Base-by-base conservation (phyloP, 2,329 filamentous ascomycete species). In the Eurotiales sp. region DNA sequence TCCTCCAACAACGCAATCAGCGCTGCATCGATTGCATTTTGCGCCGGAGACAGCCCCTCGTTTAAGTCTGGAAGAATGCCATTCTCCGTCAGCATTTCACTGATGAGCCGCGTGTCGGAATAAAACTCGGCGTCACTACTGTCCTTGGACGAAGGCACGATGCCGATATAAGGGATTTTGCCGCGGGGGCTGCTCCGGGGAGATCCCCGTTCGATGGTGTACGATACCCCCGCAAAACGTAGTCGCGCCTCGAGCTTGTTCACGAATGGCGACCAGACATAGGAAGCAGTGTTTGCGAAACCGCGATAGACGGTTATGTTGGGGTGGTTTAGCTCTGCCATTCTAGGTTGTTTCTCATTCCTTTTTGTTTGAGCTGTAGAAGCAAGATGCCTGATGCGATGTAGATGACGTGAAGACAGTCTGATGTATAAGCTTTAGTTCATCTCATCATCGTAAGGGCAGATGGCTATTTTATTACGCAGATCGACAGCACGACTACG, bases 221-320 rank as follows among this genome's bases (percentile, higher is more conserved):
- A 86, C 0, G 64, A 34, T 2, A 83, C 45, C 1, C 65, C 62
- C 2, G 73, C 72, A 56, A 83, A 75, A 12, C 83, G 81, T 5
- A 85, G 71, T 12, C 82, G 80, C 15, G 80, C 73, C 61, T 86
- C 83, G 46, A 85, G 70, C 62, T 86, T 86, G 40, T 68, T 78
- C 47, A 83, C 80, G 57, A 83, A 85, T 8, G 82, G 81, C 0
- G 82, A 84, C 79, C 79, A 83, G 46, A 76, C 72, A 58, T 83
- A 75, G 15, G 58, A 57, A 4, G 67, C 69, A 1, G 62, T 53
- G 2, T 66, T 61, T 27, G 68, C 65, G 52, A 71, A 77, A 42
- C 80, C 81, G 36, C 81, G 77, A 62, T 72, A 81, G 44, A 84
- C 55, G 6, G 68, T 77, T 21, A 70, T 47, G 40, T 11, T 22